Evolutionary conservation across 495 filamentous ascomycete species (phyloP).

Genomic region (Podospora pseudopauciseta): DNA sequence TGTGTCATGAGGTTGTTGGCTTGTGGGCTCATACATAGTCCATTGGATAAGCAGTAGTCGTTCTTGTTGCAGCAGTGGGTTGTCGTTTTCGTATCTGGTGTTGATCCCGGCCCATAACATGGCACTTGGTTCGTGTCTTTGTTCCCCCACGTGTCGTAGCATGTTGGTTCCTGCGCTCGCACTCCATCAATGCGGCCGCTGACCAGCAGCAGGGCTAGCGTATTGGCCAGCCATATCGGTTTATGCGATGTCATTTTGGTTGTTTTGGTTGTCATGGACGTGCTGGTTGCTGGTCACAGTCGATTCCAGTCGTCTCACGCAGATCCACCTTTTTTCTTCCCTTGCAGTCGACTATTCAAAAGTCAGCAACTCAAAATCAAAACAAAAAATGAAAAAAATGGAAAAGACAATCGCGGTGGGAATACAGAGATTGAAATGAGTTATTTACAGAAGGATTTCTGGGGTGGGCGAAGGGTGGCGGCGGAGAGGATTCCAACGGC

Average conservation of each 20-base stretch:
- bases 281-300: not conserved
- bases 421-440: not conserved
- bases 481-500: not conserved
- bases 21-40: constrained; percentile 22
- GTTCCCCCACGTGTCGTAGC: constrained; percentile 24
- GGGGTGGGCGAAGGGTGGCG: not conserved
- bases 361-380: not conserved
- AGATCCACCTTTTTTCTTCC: not conserved
- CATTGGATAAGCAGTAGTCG: constrained; percentile 27
- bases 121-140: constrained; percentile 16
- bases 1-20: constrained; percentile 26
- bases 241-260: not conserved
- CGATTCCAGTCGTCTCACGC: not conserved
- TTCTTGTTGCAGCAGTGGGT: constrained; percentile 21
- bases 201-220: not conserved
- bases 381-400: not conserved
- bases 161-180: constrained; percentile 4
- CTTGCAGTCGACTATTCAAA: not conserved
- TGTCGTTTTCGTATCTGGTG: not conserved
- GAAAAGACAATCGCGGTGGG: not conserved
- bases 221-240: constrained; percentile 1
- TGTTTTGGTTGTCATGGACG: not conserved
- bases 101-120: constrained; percentile 8
- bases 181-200: not conserved
- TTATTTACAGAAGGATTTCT: not conserved